Evolutionary conservation across 1,284 basidiomycete species (phyloP).

Genomic region (Rhodotorula sp.): DNA sequence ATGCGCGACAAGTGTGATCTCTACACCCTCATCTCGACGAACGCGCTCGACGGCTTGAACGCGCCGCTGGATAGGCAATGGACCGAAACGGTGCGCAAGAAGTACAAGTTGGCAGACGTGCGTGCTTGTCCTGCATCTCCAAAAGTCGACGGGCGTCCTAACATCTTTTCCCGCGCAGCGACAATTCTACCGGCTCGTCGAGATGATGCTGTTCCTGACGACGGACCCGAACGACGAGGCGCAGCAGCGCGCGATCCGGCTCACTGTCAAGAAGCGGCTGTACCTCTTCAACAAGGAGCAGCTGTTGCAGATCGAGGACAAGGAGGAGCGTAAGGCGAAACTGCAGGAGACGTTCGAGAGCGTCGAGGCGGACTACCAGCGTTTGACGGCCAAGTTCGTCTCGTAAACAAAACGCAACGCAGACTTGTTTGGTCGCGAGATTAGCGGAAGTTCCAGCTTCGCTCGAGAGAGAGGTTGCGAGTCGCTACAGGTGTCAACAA

Average conservation of each 20-base stretch:
- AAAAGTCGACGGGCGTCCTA: no score
- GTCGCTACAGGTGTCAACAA: background rate
- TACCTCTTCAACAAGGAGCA: conserved; percentile 89
- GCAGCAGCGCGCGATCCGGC: conserved; percentile 32
- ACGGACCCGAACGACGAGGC: conserved; percentile 50
- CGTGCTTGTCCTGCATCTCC: no score
- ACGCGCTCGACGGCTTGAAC: conserved; percentile 61
- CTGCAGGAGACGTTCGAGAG: conserved; percentile 90
- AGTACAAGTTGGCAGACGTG: conserved; percentile 86
- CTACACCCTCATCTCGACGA: conserved; percentile 67
- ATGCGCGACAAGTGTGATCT: conserved; percentile 90
- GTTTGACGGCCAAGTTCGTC: conserved; percentile 30
- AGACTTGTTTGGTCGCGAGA: background rate
- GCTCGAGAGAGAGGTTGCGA: background rate
- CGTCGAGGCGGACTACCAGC: conserved; percentile 74
- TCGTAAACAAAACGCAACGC: background rate
- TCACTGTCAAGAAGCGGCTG: conserved; percentile 78
- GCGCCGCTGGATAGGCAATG: conserved; percentile 71
- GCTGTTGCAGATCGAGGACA: conserved; percentile 54
- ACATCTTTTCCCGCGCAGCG: conserved; percentile 58
- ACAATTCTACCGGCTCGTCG: conserved; percentile 85
- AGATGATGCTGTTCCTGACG: conserved; percentile 79
- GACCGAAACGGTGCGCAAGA: conserved; percentile 72
- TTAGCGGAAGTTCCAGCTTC: background rate
- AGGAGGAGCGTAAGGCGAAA: conserved; percentile 79